Evolutionary conservation across 495 filamentous ascomycete genomes (phyloP).

Genomic region (Cudoniella acicularis): DNA sequence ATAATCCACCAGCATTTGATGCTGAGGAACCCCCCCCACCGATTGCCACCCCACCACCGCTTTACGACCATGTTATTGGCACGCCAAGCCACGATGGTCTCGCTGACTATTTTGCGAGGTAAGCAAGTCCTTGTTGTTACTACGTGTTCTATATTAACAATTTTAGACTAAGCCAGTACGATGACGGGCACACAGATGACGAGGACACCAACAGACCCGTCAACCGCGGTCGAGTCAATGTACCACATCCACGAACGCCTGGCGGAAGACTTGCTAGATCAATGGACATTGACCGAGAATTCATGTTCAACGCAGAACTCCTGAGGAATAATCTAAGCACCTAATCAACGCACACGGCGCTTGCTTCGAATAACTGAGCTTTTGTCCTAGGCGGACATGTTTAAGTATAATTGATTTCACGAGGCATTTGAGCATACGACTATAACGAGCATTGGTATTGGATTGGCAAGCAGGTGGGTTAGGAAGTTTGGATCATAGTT

Average conservation of each 20-base stretch:
- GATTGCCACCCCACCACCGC: constrained; percentile 79
- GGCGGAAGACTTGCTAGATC: constrained; percentile 35
- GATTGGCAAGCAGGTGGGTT: too few relatives aligned
- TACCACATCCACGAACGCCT: constrained; percentile 51
- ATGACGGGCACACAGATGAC: constrained; percentile 29
- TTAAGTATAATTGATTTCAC: too few relatives aligned
- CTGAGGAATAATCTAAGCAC: background rate
- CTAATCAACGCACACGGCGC: background rate
- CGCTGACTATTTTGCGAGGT: constrained; percentile 83
- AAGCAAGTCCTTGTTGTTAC: background rate
- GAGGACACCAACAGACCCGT: constrained; percentile 31
- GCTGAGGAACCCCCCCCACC: constrained; percentile 83
- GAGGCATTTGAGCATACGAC: too few relatives aligned
- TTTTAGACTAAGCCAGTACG: constrained; percentile 12
- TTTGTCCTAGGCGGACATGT: too few relatives aligned
- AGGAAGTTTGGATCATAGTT: too few relatives aligned
- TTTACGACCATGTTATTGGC: constrained; percentile 82
- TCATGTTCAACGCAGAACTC: constrained; percentile 20
- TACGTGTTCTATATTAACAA: constrained; percentile 29
- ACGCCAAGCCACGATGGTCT: constrained; percentile 74
- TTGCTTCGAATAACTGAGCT: too few relatives aligned
- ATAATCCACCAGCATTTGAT: constrained; percentile 88
- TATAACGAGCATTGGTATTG: too few relatives aligned
- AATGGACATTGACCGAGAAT: constrained; percentile 28
- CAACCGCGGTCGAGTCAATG: constrained; percentile 45